Percentiles rank a stretch among this genome's conserved stretches.
Evolutionary conservation across 257 asterid species (phyloP).

Genomic region (Datura wrightii): DNA sequence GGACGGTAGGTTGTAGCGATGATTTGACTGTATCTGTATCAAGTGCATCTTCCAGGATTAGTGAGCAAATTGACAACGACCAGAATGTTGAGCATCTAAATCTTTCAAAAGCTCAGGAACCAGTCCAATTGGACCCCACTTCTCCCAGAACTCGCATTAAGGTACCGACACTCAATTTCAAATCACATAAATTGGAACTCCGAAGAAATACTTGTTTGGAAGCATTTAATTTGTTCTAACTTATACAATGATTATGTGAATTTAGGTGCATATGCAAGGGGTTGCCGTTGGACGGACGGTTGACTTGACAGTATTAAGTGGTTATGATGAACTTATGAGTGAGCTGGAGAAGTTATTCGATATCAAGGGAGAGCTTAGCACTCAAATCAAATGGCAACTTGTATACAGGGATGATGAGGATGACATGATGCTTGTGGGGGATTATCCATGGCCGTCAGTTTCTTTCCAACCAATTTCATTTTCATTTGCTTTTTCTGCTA

Average conservation of each 20-base stretch:
- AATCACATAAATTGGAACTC: too few species aligned
- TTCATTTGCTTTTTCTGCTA: background rate
- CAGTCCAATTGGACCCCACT: conserved; percentile 38
- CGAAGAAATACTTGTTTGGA: too few species aligned
- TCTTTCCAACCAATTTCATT: background rate
- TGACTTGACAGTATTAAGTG: conserved; percentile 60
- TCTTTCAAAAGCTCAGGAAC: conserved; percentile 43
- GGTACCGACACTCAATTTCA: conserved; percentile 40
- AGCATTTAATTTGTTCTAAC: too few species aligned
- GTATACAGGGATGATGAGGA: conserved; percentile 78
- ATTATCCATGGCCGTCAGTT: conserved; percentile 80
- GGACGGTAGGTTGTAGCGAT: background rate
- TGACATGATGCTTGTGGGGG: conserved; percentile 88
- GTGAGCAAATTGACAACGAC: background rate
- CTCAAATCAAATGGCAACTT: conserved; percentile 66
- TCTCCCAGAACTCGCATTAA: conserved; percentile 76
- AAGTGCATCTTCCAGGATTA: conserved; percentile 22
- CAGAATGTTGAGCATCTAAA: conserved; percentile 35
- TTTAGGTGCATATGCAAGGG: conserved; percentile 89
- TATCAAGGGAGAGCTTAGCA: conserved; percentile 67
- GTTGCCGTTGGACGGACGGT: conserved; percentile 76
- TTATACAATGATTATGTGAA: background rate
- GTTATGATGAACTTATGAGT: conserved; percentile 62
- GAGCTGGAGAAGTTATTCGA: conserved; percentile 72
- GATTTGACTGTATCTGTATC: conserved; percentile 5